These are phyloP conservation scores for Phytophthora fragariae DNA, from an alignment of 352 stramenopile species.

Conservation along the genomic window DNA sequence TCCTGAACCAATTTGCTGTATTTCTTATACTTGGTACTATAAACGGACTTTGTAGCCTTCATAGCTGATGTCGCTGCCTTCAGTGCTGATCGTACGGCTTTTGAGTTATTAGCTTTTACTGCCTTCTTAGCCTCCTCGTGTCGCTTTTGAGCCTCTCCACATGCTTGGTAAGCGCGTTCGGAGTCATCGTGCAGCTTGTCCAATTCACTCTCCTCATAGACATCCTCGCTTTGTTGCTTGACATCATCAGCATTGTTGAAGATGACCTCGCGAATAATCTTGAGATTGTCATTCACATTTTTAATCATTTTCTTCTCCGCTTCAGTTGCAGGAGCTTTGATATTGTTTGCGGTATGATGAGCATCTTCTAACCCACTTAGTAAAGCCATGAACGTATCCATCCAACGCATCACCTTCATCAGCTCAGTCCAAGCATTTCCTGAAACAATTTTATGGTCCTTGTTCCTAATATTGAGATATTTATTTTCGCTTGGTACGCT, in stretches of 20 bases:
- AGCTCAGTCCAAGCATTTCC: conserved; percentile 6
- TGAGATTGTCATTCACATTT: conserved; percentile 17
- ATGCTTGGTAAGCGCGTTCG: conserved; percentile 4
- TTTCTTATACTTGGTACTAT: conserved; percentile 9
- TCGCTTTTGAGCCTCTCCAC: conserved; percentile 14
- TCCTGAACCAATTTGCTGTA: conserved; percentile 7
- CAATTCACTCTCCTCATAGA: conserved; percentile 5
- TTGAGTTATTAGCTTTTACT: conserved; percentile 6
- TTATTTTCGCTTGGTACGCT: conserved; percentile 8
- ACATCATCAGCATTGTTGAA: conserved; percentile 13
- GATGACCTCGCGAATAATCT: conserved; percentile 9
- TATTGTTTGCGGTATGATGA: conserved; percentile 7
- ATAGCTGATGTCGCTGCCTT: conserved; percentile 11
- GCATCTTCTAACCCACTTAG: conserved; percentile 9
- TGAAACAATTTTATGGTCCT: conserved; percentile 18
- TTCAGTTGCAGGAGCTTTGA: conserved; percentile 9
- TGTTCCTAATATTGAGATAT: conserved; percentile 21
- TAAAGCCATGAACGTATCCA: conserved; percentile 19
- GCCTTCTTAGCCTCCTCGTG: conserved; percentile 1
- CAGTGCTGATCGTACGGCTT: conserved; percentile 9
- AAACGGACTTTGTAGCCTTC: conserved; percentile 13
- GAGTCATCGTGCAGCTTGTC: conserved; percentile 15
- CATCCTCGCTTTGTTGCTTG: conserved; percentile 6
- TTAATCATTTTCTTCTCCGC: conserved; percentile 13
- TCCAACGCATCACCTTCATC: conserved; percentile 15